Percentiles rank a stretch among this genome's conserved stretches.
These are phyloP conservation scores for Mychonastes homosphaera DNA, from an alignment of 139 green algal species.

Conservation along the genomic window DNA sequence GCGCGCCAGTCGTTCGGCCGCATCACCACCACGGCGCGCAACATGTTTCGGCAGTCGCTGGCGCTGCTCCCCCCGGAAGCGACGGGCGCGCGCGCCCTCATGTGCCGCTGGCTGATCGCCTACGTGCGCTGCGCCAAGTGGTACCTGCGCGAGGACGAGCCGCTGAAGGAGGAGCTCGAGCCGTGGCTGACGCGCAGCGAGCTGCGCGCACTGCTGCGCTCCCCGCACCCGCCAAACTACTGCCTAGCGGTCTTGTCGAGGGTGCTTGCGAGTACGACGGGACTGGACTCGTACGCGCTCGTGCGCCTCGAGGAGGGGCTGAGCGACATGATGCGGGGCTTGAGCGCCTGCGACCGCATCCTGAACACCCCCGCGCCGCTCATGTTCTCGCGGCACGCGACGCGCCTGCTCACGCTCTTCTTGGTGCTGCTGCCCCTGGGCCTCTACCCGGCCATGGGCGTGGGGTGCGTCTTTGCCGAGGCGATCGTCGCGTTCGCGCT, in stretches of 20 bases:
- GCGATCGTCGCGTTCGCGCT: slow-evolving; percentile 25
- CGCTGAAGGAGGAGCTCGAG: slow-evolving; percentile 1
- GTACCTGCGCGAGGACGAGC: slow-evolving; percentile 15
- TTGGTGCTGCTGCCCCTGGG: slow-evolving; percentile 66
- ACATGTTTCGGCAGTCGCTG: slow-evolving; percentile 20
- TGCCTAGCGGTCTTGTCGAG: slow-evolving; percentile 14
- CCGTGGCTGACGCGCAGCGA: slow-evolving; percentile 13
- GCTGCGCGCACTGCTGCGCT: slow-evolving; percentile 14
- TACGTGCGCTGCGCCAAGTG: slow-evolving; percentile 15
- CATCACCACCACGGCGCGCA: slow-evolving; percentile 12
- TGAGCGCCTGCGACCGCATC: slow-evolving; percentile 37
- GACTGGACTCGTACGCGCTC: slow-evolving; percentile 10
- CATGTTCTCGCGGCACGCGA: slow-evolving; percentile 36
- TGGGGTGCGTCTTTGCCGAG: slow-evolving; percentile 15
- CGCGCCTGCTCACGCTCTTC: slow-evolving; percentile 60
- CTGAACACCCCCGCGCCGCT: slow-evolving; percentile 56
- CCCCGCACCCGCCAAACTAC: slow-evolving; percentile 13
- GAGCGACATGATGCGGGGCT: slow-evolving; percentile 7
- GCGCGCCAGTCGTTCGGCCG: slow-evolving; percentile 29
- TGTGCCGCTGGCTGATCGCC: slow-evolving; percentile 15
- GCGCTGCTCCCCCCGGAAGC: slow-evolving; percentile 9
- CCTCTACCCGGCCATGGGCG: slow-evolving; percentile 37
- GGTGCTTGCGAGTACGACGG: slow-evolving; percentile 3
- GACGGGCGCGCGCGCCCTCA: neutral
- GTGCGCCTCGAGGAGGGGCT: slow-evolving; percentile 5